Evolutionary conservation across 176 grass and related monocot genomes (phyloP), one percentile per base, ranked within the genome.

Genomic region (Eragrostis curvula): DNA sequence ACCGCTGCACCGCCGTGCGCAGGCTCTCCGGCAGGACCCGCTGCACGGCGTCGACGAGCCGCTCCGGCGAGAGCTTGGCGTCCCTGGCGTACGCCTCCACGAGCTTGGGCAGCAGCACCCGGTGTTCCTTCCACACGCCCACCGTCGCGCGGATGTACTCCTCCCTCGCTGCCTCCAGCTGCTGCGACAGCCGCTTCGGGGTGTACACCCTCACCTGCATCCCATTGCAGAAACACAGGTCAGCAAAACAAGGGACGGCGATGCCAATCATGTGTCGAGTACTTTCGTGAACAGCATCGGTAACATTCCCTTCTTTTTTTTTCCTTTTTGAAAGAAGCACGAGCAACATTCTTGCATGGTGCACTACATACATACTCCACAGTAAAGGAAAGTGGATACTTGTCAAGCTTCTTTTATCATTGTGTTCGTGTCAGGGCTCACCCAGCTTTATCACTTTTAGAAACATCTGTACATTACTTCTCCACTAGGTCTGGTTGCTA

Each of bases 101-200:
- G 8, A 94, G 41, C 85, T 81, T 94, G 1, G 95, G 92, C 47
- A 97, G 86, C 36, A 92, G 73, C 43, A 97, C 76, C 44, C 91
- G 88, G 47, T 91, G 86, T 43, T 93, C 90, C 85, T 89, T 84
- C 84, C 88, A 81, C 65, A 98, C 92, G 0, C 96, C 90, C 11
- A 91, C 90, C 21, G 88, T 97, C 3, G 94, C 90, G 1, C 90
- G 90, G 53, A 97, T 73, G 73, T 88, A 97, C 81, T 97, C 94
- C 83, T 97, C 94, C 72, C 86, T 77, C 18, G 84, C 90, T 10
- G 83, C 76, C 80, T 97, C 88, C 17, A 97, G 86, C 80, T 97
- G 94, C 57, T 93, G 86, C 41, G 81, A 85, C 69, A 93, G 64
- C 57, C 88, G 83, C 77, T 84, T 85, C 27, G 83, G 77, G n/a